These are phyloP conservation scores for Exophiala sp. DNA, from an alignment of 2,329 filamentous ascomycete genomes.

Conservation along the genomic window DNA sequence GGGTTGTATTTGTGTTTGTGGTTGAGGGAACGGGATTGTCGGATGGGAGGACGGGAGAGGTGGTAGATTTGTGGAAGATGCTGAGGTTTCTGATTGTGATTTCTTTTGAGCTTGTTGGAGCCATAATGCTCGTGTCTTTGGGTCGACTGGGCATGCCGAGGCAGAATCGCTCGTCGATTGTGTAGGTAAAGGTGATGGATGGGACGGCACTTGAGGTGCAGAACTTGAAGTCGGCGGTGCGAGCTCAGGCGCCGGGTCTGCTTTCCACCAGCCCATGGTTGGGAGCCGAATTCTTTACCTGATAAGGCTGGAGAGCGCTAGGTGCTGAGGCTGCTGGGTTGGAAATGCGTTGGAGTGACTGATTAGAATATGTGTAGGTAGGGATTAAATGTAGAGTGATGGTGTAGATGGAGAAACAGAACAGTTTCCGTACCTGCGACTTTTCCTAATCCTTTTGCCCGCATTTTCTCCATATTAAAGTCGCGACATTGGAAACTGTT, in stretches of 20 bases:
- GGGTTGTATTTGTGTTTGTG: not conserved
- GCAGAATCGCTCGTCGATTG: conserved; percentile 19
- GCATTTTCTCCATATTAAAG: conserved; percentile 4
- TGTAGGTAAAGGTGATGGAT: conserved; percentile 8
- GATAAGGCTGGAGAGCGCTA: not conserved
- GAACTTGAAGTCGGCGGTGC: not conserved
- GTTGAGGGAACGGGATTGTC: conserved; percentile 7
- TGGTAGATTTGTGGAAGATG: conserved; percentile 24
- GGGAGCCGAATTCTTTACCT: not conserved
- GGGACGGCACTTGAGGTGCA: not conserved
- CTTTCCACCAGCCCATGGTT: conserved; percentile 31
- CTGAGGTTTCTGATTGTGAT: conserved; percentile 40
- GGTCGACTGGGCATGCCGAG: conserved; percentile 76
- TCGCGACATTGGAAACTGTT: too few relatives aligned
- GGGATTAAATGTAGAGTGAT: too few relatives aligned
- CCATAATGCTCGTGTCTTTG: conserved; percentile 83
- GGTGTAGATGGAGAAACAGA: too few relatives aligned
- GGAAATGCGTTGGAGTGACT: not conserved
- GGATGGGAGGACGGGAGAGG: conserved; percentile 26
- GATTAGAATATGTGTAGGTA: too few relatives aligned
- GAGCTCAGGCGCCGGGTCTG: conserved; percentile 23
- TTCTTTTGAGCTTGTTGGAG: conserved; percentile 56
- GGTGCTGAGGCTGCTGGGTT: not conserved
- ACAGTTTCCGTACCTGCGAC: too few relatives aligned
- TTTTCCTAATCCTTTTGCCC: not conserved